Evolutionary conservation across 768 basidiomycete genomes (phyloP), one percentile per base, ranked within the genome.

Genomic region (Tylopilus plumbeoviolaceoides): DNA sequence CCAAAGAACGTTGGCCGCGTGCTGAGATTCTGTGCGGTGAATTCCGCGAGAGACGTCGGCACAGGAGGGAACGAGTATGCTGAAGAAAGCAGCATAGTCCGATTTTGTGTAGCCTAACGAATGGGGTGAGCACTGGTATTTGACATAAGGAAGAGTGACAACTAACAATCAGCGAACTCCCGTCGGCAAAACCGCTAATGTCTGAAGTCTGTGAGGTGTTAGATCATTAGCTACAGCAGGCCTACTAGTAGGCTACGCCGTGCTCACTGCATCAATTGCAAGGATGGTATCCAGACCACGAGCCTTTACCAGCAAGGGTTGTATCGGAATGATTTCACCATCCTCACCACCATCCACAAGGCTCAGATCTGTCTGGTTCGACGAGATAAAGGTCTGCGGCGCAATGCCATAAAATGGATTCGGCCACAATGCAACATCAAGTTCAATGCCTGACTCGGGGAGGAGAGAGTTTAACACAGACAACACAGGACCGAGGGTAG

Each of bases 201-300:
- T 71, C 57, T 7, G 50, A 18, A 5, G 44, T 58, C 66, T 67
- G 35, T 18, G 18, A 10, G 11, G 11, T 7, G 25, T 57, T 5
- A 41, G 17, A 35, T 20, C 1, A 39, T 14, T 12, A 5, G 12
- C 1, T 2, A 31, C 5, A 18, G 63, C 15, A 43, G 6, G 10
- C 0, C 1, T 7, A n/a, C n/a, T n/a, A n/a, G n/a, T n/a, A 38
- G 30, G 10, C 10, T 8, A 17, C 4, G 27, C 1, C 4, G 6
- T 1, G 52, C 72, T 50, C 60, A 69, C 63, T 10, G 69, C 72
- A 59, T 83, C 81, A 43, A 81, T 73, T 0, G 78, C 79, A 30
- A 82, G 44, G 58, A 83, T 76, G 7, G 73, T 71, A 53, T 83
- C 81, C 47, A 81, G 59, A 0, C 59, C 66, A 41, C 81, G 75